Percentiles rank a stretch among this genome's conserved stretches.
Evolutionary conservation across 768 basidiomycete species (phyloP).

Genomic region (Guyanaporus albipodus): DNA sequence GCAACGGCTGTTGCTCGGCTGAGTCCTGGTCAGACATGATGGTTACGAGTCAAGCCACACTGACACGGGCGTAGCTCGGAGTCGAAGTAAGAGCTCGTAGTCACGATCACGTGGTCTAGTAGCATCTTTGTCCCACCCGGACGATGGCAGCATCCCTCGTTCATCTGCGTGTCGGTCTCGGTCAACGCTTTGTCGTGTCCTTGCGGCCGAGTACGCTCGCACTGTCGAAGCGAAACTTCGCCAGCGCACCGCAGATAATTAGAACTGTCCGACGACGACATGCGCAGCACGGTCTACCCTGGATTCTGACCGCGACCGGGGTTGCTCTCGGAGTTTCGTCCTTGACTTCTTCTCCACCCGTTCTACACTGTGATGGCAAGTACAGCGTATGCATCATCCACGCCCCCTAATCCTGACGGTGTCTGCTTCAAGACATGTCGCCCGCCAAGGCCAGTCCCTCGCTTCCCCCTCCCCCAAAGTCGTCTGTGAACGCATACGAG

Average conservation of each 20-base stretch:
- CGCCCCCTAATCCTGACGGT: slow-evolving; percentile 2
- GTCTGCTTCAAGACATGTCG: slow-evolving; percentile 6
- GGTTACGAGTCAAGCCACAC: slow-evolving; percentile 19
- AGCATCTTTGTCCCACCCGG: no score
- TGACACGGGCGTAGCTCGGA: slow-evolving; percentile 1
- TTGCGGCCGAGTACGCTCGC: slow-evolving; percentile 3
- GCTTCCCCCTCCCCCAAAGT: slow-evolving; percentile 51
- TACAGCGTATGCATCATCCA: background rate
- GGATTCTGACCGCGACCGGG: slow-evolving; percentile 29
- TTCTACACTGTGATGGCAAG: slow-evolving; percentile 54
- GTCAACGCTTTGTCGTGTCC: background rate
- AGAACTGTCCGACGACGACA: slow-evolving; percentile 5
- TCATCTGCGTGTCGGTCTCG: slow-evolving; percentile 19
- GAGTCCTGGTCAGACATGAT: slow-evolving; percentile 34
- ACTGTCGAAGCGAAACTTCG: background rate
- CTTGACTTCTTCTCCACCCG: slow-evolving; percentile 28
- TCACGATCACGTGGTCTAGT: slow-evolving; percentile 29
- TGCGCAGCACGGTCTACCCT: slow-evolving; percentile 8
- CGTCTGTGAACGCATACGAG: slow-evolving; percentile 76
- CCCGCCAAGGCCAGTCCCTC: slow-evolving; percentile 9
- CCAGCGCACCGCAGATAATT: background rate
- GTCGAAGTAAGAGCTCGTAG: background rate
- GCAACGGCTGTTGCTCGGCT: slow-evolving; percentile 49
- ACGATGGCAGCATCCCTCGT: slow-evolving; percentile 15
- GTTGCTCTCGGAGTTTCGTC: slow-evolving; percentile 43